Evolutionary conservation across 148 eudicot genomes (phyloP), one percentile per base, ranked within the genome.

Genomic region (Polygonum aviculare): DNA sequence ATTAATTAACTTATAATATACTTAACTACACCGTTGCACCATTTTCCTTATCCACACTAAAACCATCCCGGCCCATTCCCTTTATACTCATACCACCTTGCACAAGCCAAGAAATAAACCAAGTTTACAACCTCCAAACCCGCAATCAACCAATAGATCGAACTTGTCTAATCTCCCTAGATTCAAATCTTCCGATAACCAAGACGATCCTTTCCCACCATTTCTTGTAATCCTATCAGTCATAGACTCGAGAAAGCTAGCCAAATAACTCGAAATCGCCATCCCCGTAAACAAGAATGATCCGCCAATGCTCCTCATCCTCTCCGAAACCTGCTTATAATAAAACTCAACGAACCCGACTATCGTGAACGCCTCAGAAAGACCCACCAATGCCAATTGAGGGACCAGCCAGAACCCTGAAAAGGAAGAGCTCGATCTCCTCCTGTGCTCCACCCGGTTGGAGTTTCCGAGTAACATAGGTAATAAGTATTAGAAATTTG

Each of bases 31-130:
- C 11, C 60, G 19, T 21, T 54, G 2, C 60, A 54, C 22, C 60
- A 19, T 19, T 54, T 19, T 4, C 60, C 26, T n/a, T 54, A 9
- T 54, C 60, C 60, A n/a, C 60, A 6, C 6, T n/a, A 54, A 1
- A 8, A 54, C 15, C 50, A 48, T 54, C 52, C 14, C n/a, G n/a
- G n/a, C n/a, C 15, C 72, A 35, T 39, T 14, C 5, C 80, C 90
- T 77, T 86, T 88, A 78, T 89, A 91, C 78, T 82, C 87, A 72
- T 89, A 91, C 96, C 96, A 87, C 71, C 80, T 87, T 5, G 96
- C 90, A 69, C 86, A 84, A 19, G 82, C 76, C 33, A 91, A 15
- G 69, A 89, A 91, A 48, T 85, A 86, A 1, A 72, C 55, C 31
- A 91, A 75, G 52, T 91, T 89, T 0, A 84, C 11, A 14, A 85